A percentile compares a stretch with the other conserved stretches of the same genome.
phyloP scores from a whole-genome alignment of 2,329 filamentous ascomycete species.

The Pseudogymnoascus sp. region DNA sequence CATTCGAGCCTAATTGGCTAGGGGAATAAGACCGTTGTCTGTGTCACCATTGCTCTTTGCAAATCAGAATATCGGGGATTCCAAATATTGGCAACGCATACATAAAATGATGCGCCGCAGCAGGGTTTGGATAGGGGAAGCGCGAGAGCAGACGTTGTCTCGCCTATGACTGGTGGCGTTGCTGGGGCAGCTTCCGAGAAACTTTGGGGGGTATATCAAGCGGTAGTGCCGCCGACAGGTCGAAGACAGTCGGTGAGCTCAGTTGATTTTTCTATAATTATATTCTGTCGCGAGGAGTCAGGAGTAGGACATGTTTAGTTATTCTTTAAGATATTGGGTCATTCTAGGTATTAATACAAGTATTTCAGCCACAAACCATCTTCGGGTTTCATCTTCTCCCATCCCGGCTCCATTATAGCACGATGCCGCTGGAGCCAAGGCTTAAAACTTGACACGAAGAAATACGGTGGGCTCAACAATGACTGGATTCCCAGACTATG shows the following conservation, averaged over 20 bases:
- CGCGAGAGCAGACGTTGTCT: neutral
- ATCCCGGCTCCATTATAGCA: neutral
- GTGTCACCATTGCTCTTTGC: neutral
- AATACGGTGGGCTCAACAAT: neutral
- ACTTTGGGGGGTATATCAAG: neutral
- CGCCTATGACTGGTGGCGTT: neutral
- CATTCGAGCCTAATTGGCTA: neutral
- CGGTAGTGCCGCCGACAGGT: neutral
- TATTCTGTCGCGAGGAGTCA: neutral
- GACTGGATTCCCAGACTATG: neutral
- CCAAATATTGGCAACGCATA: neutral
- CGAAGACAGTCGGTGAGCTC: neutral
- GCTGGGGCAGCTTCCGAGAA: neutral
- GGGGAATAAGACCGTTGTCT: no score
- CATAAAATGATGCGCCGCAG: neutral
- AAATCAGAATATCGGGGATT: neutral
- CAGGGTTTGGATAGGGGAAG: neutral
- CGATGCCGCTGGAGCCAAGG: neutral
- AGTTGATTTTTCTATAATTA: neutral
- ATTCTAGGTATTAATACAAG: neutral
- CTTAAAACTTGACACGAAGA: neutral
- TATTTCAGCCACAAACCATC: neutral
- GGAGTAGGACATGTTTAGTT: neutral
- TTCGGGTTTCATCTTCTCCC: no score
- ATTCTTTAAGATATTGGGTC: neutral